Base-by-base conservation (phyloP, 1,284 basidiomycete genomes). In the Singerocomus inundabilis region DNA sequence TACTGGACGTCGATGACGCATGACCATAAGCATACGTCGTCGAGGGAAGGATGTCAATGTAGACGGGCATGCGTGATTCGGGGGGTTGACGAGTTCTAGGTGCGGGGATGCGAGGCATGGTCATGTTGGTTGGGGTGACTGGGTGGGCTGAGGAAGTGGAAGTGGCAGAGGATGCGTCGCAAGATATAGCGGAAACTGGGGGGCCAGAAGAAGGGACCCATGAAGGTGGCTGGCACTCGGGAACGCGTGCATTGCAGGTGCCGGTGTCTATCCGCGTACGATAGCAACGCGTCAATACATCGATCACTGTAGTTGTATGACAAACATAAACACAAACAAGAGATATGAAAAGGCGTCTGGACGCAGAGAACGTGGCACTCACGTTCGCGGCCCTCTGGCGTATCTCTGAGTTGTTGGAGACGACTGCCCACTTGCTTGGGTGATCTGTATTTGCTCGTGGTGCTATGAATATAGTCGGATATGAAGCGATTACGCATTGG, bases 341-440 rank as follows among this genome's bases (percentile, higher is more conserved):
- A 49, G 54, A 49, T 53, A 66, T 66, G 53, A 21, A 69, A 57
- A 41, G 42, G 49, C 40, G 59, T 49, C 62, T 62, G 67, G 62
- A 67, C 46, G 66, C 39, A 46, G 45, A 48, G 2, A 30, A 42
- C 39, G 34, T 51, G 49, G 11, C 37, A 76, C 83, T 67, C 60
- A 86, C 84, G 71, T 61, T 78, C 72, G 61, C 83, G 82, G 36
- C 82, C 83, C 40, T 81, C 80, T 55, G 77, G 76, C 4, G 83
- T 83, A 65, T 86, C 83, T 58, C 84, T 72, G 44, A 87, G 74
- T 58, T 87, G 84, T 62, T 88, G 85, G 31, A 87, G 72, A 44
- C 84, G 82, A 59, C 82, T 85, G 43, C 84, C 85, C 36, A 87
- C 84, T 66, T 87, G 85, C 62, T 87, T 87, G 29, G 84, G 78